phyloP scores from a whole-genome alignment of 768 basidiomycete genomes.

The Lepiota brunneoincarnata region DNA sequence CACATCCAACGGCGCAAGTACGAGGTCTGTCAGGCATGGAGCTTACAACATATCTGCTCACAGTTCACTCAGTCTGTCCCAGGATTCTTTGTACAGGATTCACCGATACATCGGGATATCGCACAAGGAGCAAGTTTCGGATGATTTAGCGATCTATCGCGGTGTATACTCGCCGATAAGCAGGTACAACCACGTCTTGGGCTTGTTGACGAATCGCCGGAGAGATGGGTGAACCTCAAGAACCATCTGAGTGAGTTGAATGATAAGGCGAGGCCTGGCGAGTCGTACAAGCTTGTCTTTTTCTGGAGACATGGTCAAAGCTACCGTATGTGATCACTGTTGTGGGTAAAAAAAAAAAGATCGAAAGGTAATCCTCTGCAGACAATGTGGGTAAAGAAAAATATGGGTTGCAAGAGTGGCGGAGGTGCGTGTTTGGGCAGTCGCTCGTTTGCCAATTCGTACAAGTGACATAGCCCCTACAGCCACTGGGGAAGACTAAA shows the following conservation, averaged over 20 bases:
- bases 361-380: slow-evolving; percentile 21
- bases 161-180: neutral
- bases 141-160: neutral
- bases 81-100: slow-evolving; percentile 1
- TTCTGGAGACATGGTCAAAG: slow-evolving; percentile 74
- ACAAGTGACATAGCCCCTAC: neutral
- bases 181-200: slow-evolving; percentile 61
- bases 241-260: slow-evolving; percentile 47
- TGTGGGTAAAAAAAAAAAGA: neutral
- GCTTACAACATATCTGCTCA: neutral
- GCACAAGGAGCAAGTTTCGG: neutral
- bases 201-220: slow-evolving; percentile 44
- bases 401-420: slow-evolving; percentile 60
- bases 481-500: slow-evolving; percentile 65
- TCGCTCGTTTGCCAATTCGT: neutral
- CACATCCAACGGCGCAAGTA: neutral
- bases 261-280: slow-evolving; percentile 28
- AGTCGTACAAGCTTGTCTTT: slow-evolving; percentile 62
- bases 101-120: too few species aligned
- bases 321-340: slow-evolving; percentile 46
- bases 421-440: slow-evolving; percentile 42
- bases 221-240: slow-evolving; percentile 50
- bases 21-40: neutral
- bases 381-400: slow-evolving; percentile 66
- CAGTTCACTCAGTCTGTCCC: neutral